phyloP scores from a whole-genome alignment of 768 basidiomycete genomes.

The Boletus rubescentipes region DNA sequence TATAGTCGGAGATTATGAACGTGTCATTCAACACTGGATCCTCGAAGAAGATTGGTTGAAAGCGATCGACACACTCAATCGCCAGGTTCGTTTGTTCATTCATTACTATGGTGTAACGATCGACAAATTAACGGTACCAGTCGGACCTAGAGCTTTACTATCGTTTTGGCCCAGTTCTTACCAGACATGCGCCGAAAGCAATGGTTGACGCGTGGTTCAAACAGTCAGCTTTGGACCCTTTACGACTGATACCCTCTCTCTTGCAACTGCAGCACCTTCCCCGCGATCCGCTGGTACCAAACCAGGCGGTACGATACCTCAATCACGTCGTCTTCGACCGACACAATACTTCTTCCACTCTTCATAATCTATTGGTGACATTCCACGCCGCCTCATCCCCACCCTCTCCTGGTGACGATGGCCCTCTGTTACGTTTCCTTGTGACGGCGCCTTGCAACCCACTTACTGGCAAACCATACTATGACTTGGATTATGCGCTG shows the following conservation, averaged over 20 bases:
- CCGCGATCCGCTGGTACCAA: slow-evolving; percentile 69
- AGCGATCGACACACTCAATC: slow-evolving; percentile 86
- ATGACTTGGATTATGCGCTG: slow-evolving; percentile 95
- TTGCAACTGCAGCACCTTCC: slow-evolving; percentile 75
- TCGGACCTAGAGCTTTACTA: slow-evolving; percentile 89
- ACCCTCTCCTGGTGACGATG: slow-evolving; percentile 61
- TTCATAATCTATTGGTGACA: slow-evolving; percentile 93
- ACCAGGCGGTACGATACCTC: slow-evolving; percentile 90
- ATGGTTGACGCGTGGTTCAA: slow-evolving; percentile 93
- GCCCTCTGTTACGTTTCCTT: slow-evolving; percentile 78
- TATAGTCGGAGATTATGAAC: slow-evolving; percentile 73
- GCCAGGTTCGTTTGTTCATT: slow-evolving; percentile 57
- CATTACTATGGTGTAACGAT: neutral
- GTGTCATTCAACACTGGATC: slow-evolving; percentile 91
- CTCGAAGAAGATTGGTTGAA: slow-evolving; percentile 90
- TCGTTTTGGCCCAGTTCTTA: slow-evolving; percentile 84
- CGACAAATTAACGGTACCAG: slow-evolving; percentile 38
- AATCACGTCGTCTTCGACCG: slow-evolving; percentile 81
- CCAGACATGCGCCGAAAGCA: slow-evolving; percentile 83
- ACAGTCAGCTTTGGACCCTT: slow-evolving; percentile 73
- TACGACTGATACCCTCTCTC: slow-evolving; percentile 86
- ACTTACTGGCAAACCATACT: slow-evolving; percentile 83
- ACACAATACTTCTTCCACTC: slow-evolving; percentile 75
- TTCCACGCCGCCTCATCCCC: slow-evolving; percentile 65
- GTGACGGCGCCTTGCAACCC: slow-evolving; percentile 79